Percentiles rank a stretch among this genome's conserved stretches.
Evolutionary conservation across 345 rosid species (phyloP).

Genomic region (Pugionium cornutum): DNA sequence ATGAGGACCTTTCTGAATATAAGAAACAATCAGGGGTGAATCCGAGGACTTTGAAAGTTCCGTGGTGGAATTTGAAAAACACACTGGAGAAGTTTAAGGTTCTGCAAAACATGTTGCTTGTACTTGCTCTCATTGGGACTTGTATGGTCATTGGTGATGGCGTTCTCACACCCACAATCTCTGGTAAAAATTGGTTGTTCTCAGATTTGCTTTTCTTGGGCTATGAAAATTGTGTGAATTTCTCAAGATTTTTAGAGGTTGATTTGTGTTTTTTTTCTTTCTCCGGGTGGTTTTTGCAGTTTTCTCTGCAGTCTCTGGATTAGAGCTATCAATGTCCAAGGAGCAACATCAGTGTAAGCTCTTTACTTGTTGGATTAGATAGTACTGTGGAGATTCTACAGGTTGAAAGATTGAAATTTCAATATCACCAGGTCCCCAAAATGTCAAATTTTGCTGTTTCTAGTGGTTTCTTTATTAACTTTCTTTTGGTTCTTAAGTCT

Average conservation of each 20-base stretch:
- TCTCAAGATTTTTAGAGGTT: slow-evolving; percentile 7
- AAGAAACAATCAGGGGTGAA: slow-evolving; percentile 43
- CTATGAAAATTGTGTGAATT: slow-evolving; percentile 7
- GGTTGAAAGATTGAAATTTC: slow-evolving; percentile 17
- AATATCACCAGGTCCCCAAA: slow-evolving; percentile 14
- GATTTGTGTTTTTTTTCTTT: not conserved
- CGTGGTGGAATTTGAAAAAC: slow-evolving; percentile 58
- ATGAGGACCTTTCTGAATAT: slow-evolving; percentile 74
- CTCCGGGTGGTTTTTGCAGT: slow-evolving; percentile 45
- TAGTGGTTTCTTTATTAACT: slow-evolving; percentile 5
- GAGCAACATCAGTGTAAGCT: slow-evolving; percentile 80
- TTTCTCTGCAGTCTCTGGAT: slow-evolving; percentile 87
- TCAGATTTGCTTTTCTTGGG: not conserved
- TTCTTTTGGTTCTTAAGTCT: slow-evolving; percentile 3
- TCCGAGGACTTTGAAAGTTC: slow-evolving; percentile 31
- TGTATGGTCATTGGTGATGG: slow-evolving; percentile 98
- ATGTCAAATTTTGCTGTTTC: slow-evolving; percentile 1
- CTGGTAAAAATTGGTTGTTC: slow-evolving; percentile 47
- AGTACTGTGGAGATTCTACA: not conserved
- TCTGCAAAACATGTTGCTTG: slow-evolving; percentile 66
- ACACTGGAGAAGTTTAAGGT: slow-evolving; percentile 66
- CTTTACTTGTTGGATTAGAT: not conserved
- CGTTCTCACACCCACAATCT: slow-evolving; percentile 85
- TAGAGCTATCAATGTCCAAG: slow-evolving; percentile 77
- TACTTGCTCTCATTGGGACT: slow-evolving; percentile 79